Base-by-base conservation (phyloP, 108 stramenopile species). In the Conticribra weissflogii region DNA sequence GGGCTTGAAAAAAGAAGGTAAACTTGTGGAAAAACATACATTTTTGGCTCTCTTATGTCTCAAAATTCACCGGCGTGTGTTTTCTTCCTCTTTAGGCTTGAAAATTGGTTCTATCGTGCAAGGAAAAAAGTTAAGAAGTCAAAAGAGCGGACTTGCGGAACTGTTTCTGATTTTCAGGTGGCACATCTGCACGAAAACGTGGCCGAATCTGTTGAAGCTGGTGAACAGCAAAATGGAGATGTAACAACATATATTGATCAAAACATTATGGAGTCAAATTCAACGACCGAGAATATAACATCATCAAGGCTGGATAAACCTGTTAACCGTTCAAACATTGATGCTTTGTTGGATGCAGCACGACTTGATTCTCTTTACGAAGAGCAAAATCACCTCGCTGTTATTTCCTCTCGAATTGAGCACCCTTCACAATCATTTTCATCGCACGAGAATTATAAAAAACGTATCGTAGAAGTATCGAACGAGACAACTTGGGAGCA, bases 91-190 rank as follows among this genome's bases (percentile, higher is more conserved):
- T n/a, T n/a, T n/a, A 5, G 36, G 8, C 5, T 41, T 41, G 36
- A 41, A 12, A 41, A 54, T 3, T 67, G 66, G 66, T 56, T 67
- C n/a, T 67, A 51, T 21, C 54, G 66, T 9, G 18, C 53, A 25
- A 54, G 66, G 41, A 55, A 54, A 17, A 52, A 25, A 18, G 1
- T 53, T 18, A 65, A 65, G 30, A 34, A 54, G 36, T 9, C 5
- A 41, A 41, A 41, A 41, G 36, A 12, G 36, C 5, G 36, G 5
- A 12, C 36, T 41, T 41, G 8, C 5, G 8, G 5, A 12, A 41
- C 36, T 41, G 36, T 12, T 12, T 41, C 36, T 12, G 12, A n/a
- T n/a, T n/a, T n/a, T n/a, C n/a, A n/a, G n/a, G n/a, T n/a, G n/a
- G n/a, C n/a, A n/a, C n/a, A n/a, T n/a, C n/a, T n/a, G n/a, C n/a